A percentile compares a stretch with the other conserved stretches of the same genome.
Evolutionary conservation across 257 asterid species (phyloP).

Genomic region (Mentha longifolia): DNA sequence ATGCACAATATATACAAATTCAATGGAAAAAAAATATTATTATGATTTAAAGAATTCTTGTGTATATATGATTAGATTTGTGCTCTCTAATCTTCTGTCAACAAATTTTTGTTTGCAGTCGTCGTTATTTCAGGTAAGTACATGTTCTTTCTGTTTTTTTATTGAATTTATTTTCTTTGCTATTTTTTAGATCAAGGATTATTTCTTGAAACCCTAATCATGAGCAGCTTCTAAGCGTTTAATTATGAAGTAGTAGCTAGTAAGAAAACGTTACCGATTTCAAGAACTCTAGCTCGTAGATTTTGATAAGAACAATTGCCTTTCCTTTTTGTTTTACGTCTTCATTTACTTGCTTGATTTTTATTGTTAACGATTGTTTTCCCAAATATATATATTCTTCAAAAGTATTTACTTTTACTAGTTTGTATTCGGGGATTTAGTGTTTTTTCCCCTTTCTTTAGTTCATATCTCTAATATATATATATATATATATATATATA

Average conservation of each 20-base stretch:
- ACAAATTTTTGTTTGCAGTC: slow-evolving; percentile 3
- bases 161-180: background rate
- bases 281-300: background rate
- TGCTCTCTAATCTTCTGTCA: slow-evolving; percentile 57
- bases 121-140: slow-evolving; percentile 7
- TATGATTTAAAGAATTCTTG: background rate
- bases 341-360: background rate
- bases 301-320: background rate
- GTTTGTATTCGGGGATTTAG: background rate
- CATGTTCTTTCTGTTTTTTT: background rate
- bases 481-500: too few species aligned
- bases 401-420: too few species aligned
- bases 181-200: background rate
- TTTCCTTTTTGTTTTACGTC: background rate
- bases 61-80: slow-evolving; percentile 38
- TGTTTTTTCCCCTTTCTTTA: background rate
- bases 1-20: slow-evolving; percentile 23
- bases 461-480: background rate
- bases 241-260: background rate
- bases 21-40: background rate
- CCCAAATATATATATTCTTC: background rate
- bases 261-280: background rate
- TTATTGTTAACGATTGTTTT: background rate
- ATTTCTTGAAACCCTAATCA: slow-evolving; percentile 24
- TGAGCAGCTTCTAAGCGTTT: too few species aligned